Conservation (phyloP, 1,139 yeast genomes). For the Suhomyces guaymorum region DNA sequence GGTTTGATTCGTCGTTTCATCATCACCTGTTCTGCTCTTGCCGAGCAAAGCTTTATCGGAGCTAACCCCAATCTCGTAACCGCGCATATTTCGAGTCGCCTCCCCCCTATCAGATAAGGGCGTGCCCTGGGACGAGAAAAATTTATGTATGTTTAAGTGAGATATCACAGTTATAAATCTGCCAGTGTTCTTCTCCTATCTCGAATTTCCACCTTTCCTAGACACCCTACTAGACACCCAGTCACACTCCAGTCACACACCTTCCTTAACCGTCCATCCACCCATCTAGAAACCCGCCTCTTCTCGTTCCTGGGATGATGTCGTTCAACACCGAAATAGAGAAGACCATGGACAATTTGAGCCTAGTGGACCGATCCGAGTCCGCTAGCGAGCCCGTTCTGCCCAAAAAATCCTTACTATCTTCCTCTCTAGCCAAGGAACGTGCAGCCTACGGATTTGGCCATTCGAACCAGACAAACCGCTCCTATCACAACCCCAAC, state of each 20-base stretch:
- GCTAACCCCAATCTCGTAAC: conserved; percentile 1
- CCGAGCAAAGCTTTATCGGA: no score
- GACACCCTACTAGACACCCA: not conserved
- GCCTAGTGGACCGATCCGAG: conserved; percentile 8
- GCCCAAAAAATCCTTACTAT: conserved; percentile 27
- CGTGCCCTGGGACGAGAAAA: conserved; percentile 10
- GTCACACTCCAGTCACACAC: no score
- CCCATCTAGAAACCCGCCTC: no score
- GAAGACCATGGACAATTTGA: conserved; percentile 10
- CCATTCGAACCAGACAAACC: no score
- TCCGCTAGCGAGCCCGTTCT: conserved; percentile 1
- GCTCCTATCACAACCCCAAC: conserved; percentile 1
- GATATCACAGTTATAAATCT: conserved; percentile 1
- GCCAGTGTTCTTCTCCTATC: not conserved
- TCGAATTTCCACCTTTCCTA: not conserved
- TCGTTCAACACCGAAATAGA: conserved; percentile 12
- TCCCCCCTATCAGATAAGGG: conserved; percentile 9
- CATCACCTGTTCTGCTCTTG: no score
- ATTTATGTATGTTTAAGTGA: conserved; percentile 2
- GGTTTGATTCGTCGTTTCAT: no score
- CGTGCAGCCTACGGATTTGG: conserved; percentile 1
- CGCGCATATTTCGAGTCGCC: conserved; percentile 1
- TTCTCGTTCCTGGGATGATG: no score
- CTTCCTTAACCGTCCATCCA: no score
- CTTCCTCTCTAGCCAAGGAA: conserved; percentile 30